These are phyloP conservation scores for Acrodontium crateriforme DNA, from an alignment of 2,329 filamentous ascomycete species.

Conservation along the genomic window DNA sequence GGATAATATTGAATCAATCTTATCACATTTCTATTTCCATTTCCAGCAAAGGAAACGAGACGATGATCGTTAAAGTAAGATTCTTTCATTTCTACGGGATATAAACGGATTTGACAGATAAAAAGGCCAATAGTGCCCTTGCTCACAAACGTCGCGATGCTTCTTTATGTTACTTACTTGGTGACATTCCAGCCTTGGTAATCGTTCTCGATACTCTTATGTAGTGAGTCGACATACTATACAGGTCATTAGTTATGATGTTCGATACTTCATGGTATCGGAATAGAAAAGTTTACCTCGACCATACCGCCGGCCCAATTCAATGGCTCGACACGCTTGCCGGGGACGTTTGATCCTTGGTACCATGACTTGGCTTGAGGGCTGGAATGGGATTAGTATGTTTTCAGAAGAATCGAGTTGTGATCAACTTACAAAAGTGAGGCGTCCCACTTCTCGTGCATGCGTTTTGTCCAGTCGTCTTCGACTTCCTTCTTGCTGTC, in stretches of 20 bases:
- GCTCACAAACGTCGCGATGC: too few relatives aligned
- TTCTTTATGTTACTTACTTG: too few relatives aligned
- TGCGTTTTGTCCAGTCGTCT: slow-evolving; percentile 25
- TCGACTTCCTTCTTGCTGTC: slow-evolving; percentile 29
- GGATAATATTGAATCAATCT: too few relatives aligned
- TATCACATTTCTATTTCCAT: too few relatives aligned
- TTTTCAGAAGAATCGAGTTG: background rate
- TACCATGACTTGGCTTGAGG: slow-evolving; percentile 21
- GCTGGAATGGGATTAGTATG: slow-evolving; percentile 7
- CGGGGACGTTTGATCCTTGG: slow-evolving; percentile 30
- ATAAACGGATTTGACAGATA: too few relatives aligned
- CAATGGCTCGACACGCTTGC: slow-evolving; percentile 32
- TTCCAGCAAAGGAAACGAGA: too few relatives aligned
- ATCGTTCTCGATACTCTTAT: slow-evolving; percentile 16
- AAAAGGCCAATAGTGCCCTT: too few relatives aligned
- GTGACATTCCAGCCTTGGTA: slow-evolving; percentile 18
- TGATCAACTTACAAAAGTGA: slow-evolving; percentile 3
- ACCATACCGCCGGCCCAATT: slow-evolving; percentile 31
- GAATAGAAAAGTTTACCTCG: slow-evolving; percentile 1
- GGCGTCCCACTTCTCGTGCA: slow-evolving; percentile 16
- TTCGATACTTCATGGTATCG: background rate
- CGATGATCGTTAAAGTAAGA: too few relatives aligned
- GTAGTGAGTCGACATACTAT: slow-evolving; percentile 13
- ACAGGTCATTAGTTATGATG: slow-evolving; percentile 1
- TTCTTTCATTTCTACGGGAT: too few relatives aligned